phyloP scores from a whole-genome alignment of 75 land plant genomes.

The Selaginella tamariscina region DNA sequence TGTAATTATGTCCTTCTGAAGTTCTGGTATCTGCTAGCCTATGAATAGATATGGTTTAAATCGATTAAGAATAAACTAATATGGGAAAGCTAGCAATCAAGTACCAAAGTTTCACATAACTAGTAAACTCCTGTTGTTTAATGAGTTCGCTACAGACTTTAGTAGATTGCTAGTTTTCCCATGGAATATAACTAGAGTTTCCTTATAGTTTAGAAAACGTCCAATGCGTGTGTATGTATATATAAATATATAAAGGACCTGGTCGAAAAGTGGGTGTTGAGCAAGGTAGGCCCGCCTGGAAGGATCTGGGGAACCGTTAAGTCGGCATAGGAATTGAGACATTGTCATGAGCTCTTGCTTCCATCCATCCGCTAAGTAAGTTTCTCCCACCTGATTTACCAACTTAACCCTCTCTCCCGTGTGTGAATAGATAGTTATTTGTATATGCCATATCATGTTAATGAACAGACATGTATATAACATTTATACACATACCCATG shows the following conservation, averaged over 20 bases:
- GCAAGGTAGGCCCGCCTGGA: conserved; percentile 66
- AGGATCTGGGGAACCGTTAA: conserved; percentile 25
- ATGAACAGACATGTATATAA: too few species aligned
- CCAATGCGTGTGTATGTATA: too few species aligned
- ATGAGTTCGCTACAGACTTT: neutral
- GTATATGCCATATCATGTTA: too few species aligned
- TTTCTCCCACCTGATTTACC: conserved; percentile 70
- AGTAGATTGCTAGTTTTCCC: too few species aligned
- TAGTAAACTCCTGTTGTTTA: neutral
- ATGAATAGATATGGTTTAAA: neutral
- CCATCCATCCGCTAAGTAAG: conserved; percentile 83
- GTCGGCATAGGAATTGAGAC: conserved; percentile 60
- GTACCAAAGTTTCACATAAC: neutral
- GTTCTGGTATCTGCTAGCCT: conserved; percentile 56
- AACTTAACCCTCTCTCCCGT: too few species aligned
- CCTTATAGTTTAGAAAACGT: too few species aligned
- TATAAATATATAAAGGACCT: conserved; percentile 28
- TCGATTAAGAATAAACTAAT: neutral
- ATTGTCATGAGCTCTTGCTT: conserved; percentile 91
- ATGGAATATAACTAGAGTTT: too few species aligned
- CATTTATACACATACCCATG: too few species aligned
- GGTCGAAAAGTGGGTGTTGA: conserved; percentile 92
- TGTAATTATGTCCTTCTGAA: conserved; percentile 56
- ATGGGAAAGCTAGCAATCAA: neutral
- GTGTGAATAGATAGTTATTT: too few species aligned